These are phyloP conservation scores for Zizania latifolia DNA, from an alignment of 176 grass and related monocot species.

Conservation along the genomic window DNA sequence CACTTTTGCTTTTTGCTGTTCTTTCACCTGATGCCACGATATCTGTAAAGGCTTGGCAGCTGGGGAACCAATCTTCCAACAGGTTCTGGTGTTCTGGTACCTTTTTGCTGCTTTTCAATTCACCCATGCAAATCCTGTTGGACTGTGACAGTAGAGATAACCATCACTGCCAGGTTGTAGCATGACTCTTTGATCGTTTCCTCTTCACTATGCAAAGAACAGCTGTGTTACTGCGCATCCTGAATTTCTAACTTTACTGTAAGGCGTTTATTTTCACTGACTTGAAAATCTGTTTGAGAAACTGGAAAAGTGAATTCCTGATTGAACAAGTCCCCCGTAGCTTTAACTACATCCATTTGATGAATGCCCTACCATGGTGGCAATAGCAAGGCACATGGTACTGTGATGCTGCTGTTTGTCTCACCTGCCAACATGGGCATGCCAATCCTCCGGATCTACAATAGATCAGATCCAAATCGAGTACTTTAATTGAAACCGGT, in stretches of 20 bases:
- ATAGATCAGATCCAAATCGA: not conserved
- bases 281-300: not conserved
- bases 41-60: conserved; percentile 8
- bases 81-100: not conserved
- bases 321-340: not conserved
- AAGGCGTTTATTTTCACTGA: not conserved
- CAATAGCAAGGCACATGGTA: not conserved
- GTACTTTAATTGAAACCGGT: not conserved
- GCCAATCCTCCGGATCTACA: not conserved
- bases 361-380: not conserved
- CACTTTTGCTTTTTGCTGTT: too few species aligned
- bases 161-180: not conserved
- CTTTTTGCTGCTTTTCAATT: not conserved
- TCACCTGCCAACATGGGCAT: not conserved
- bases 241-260: too few species aligned
- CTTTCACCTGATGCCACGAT: conserved; percentile 14
- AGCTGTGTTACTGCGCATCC: too few species aligned
- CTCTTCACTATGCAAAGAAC: too few species aligned
- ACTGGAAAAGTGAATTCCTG: not conserved
- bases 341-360: not conserved
- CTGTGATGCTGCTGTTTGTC: not conserved
- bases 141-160: not conserved
- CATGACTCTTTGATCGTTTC: not conserved
- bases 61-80: not conserved
- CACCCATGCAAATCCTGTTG: not conserved